A percentile compares a stretch with the other conserved stretches of the same genome.
phyloP scores from a whole-genome alignment of 2,329 filamentous ascomycete species.

The Geosmithia morbida region DNA sequence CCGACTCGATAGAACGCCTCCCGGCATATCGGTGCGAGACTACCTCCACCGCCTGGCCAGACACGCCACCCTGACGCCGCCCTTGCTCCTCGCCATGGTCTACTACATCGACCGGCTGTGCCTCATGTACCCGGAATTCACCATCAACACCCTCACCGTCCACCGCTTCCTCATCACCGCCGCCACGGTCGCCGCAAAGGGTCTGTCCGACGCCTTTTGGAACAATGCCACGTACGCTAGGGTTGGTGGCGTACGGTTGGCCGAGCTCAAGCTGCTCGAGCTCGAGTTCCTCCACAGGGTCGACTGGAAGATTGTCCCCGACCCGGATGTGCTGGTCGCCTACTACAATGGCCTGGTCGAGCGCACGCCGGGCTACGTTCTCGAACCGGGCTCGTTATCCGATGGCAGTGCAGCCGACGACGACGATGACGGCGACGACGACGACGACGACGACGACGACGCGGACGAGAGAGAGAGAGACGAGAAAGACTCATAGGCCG shows the following conservation, averaged over 20 bases:
- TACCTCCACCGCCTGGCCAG: constrained; percentile 87
- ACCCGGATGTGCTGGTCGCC: constrained; percentile 82
- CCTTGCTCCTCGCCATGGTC: constrained; percentile 94
- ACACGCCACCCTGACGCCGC: constrained; percentile 84
- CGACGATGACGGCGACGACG: constrained; percentile 10
- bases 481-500: background rate
- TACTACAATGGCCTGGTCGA: constrained; percentile 84
- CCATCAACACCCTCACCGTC: constrained; percentile 89
- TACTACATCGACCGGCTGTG: constrained; percentile 97
- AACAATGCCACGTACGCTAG: constrained; percentile 94
- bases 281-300: constrained; percentile 86
- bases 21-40: constrained; percentile 86
- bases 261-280: constrained; percentile 81
- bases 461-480: background rate
- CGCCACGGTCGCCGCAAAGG: constrained; percentile 90
- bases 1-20: constrained; percentile 38
- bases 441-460: constrained; percentile 7
- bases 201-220: constrained; percentile 93
- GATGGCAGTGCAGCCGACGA: constrained; percentile 16
- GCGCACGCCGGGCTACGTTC: constrained; percentile 38
- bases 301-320: constrained; percentile 94
- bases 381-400: constrained; percentile 24
- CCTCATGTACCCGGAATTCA: constrained; percentile 84
- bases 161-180: constrained; percentile 95
- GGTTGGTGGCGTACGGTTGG: constrained; percentile 81